Percentiles rank a stretch among this genome's conserved stretches.
Evolutionary conservation across 768 basidiomycete genomes (phyloP).

Genomic region (Suillus subaureus): DNA sequence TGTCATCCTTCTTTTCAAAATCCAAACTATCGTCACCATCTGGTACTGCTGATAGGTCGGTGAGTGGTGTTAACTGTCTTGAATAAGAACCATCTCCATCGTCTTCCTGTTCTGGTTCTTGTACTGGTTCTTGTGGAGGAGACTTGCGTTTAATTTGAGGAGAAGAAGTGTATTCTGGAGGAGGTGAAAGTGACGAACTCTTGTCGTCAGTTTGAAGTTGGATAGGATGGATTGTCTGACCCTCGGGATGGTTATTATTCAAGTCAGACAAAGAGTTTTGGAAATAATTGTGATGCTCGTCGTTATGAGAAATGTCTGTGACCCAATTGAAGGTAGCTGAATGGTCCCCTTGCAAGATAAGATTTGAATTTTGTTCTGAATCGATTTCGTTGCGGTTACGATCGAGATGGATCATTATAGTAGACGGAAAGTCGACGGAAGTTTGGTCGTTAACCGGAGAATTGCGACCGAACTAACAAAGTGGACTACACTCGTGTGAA

Average conservation of each 20-base stretch:
- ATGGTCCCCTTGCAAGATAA: conserved; percentile 42
- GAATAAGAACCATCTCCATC: conserved; percentile 47
- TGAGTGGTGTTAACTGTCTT: conserved; percentile 71
- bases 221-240: conserved; percentile 18
- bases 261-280: conserved; percentile 27
- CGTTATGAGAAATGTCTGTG: conserved; percentile 25
- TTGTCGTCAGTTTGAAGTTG: conserved; percentile 38
- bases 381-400: conserved; percentile 45
- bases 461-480: neutral
- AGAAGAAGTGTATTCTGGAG: conserved; percentile 47
- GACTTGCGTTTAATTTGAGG: conserved; percentile 31
- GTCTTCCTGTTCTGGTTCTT: conserved; percentile 35
- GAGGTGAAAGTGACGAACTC: conserved; percentile 60
- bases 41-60: conserved; percentile 72
- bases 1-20: conserved; percentile 19
- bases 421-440: conserved; percentile 7
- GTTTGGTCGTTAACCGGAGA: conserved; percentile 7
- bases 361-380: conserved; percentile 43
- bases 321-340: conserved; percentile 36
- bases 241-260: conserved; percentile 13
- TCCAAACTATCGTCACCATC: conserved; percentile 49
- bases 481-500: neutral
- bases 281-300: conserved; percentile 27
- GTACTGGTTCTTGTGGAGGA: conserved; percentile 18
- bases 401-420: conserved; percentile 55